These are phyloP conservation scores for Lepiota venenata DNA, from an alignment of 768 basidiomycete genomes.

Conservation along the genomic window DNA sequence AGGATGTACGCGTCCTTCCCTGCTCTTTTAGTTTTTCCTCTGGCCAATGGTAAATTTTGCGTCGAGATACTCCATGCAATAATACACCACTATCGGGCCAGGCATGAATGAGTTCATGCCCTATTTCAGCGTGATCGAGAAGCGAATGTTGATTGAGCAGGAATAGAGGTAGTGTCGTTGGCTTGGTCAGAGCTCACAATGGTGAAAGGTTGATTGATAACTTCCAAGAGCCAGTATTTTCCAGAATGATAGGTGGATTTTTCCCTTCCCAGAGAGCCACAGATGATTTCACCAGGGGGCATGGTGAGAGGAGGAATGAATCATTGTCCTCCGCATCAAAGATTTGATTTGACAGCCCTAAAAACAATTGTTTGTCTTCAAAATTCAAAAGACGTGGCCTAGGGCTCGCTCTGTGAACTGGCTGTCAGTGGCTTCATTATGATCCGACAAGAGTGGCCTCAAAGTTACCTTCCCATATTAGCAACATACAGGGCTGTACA, in stretches of 20 bases:
- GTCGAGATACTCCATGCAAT: slow-evolving; percentile 96
- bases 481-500: no score
- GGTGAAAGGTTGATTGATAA: slow-evolving; percentile 80
- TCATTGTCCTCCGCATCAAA: slow-evolving; percentile 5
- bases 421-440: no score
- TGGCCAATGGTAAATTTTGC: slow-evolving; percentile 91
- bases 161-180: slow-evolving; percentile 82
- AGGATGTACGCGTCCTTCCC: slow-evolving; percentile 81
- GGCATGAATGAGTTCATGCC: slow-evolving; percentile 82
- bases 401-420: no score
- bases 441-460: no score
- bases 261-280: slow-evolving; percentile 82
- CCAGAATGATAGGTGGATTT: slow-evolving; percentile 89
- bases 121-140: slow-evolving; percentile 85
- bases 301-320: slow-evolving; percentile 30
- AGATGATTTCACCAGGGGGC: slow-evolving; percentile 88
- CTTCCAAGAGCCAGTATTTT: slow-evolving; percentile 85
- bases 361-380: no score
- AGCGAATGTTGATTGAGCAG: no score
- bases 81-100: slow-evolving; percentile 97
- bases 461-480: no score
- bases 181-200: slow-evolving; percentile 97
- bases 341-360: background rate
- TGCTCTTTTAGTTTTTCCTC: slow-evolving; percentile 63
- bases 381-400: no score